Conservation (phyloP, 78 protist species). For the Dictyostelium firmibasis region DNA sequence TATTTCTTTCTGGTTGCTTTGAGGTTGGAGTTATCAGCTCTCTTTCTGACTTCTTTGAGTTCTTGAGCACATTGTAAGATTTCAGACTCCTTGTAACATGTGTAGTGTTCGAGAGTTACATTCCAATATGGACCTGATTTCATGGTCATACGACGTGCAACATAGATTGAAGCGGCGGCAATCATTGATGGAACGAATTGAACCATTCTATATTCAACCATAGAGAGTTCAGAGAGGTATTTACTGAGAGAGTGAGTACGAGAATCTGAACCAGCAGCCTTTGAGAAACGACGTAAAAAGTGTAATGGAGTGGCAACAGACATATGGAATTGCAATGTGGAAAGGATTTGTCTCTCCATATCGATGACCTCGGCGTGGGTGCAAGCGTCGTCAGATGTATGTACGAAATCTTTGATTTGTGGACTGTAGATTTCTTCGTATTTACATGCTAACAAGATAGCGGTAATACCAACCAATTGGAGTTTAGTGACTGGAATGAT, state of each 20-base stretch:
- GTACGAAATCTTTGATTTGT: conserved; percentile 94
- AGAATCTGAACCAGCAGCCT: conserved; percentile 87
- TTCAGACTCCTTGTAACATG: conserved; percentile 77
- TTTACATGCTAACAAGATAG: conserved; percentile 97
- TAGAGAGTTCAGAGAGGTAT: conserved; percentile 93
- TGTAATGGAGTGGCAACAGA: conserved; percentile 87
- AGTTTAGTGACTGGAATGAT: conserved; percentile 61
- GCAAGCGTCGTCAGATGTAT: conserved; percentile 97
- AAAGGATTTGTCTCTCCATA: conserved; percentile 92
- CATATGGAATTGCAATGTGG: conserved; percentile 88
- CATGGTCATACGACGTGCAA: conserved; percentile 84
- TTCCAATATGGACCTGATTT: conserved; percentile 73
- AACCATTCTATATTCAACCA: conserved; percentile 82
- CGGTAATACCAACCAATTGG: conserved; percentile 97
- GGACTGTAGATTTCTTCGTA: conserved; percentile 98
- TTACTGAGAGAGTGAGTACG: conserved; percentile 81
- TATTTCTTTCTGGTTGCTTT: conserved; percentile 81
- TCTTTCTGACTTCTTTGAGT: conserved; percentile 61
- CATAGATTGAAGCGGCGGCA: conserved; percentile 92
- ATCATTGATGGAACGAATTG: conserved; percentile 92
- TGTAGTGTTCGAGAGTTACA: conserved; percentile 81
- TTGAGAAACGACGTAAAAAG: conserved; percentile 95
- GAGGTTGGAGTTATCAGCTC: conserved; percentile 21
- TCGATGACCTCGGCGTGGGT: conserved; percentile 91
- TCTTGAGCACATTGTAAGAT: conserved; percentile 56